These are phyloP conservation scores for Lachnellula arida DNA, from an alignment of 2,329 filamentous ascomycete genomes.

Conservation along the genomic window DNA sequence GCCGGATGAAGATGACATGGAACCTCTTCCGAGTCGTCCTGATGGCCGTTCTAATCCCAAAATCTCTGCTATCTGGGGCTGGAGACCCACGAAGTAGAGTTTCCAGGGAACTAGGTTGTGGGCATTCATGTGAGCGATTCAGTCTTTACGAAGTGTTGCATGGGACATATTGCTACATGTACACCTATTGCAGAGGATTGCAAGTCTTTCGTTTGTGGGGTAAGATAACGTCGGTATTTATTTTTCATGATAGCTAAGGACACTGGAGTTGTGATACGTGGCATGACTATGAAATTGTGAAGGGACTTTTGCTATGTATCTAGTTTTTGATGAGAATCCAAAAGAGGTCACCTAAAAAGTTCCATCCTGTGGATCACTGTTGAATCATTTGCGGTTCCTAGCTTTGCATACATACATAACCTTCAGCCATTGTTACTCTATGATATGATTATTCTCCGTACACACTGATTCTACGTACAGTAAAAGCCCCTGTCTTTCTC, in stretches of 20 bases:
- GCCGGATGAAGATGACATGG: not conserved
- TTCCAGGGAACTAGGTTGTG: too few relatives aligned
- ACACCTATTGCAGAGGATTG: not conserved
- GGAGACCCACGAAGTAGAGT: conserved; percentile 1
- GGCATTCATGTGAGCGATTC: not conserved
- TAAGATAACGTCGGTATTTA: not conserved
- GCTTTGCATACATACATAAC: too few relatives aligned
- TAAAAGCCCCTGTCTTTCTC: too few relatives aligned
- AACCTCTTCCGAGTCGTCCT: too few relatives aligned
- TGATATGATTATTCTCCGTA: too few relatives aligned
- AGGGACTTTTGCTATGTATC: not conserved
- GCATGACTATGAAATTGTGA: not conserved
- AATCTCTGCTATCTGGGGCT: conserved; percentile 5
- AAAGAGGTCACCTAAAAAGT: not conserved
- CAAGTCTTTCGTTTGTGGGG: not conserved
- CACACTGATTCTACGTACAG: too few relatives aligned
- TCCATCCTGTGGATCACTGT: too few relatives aligned
- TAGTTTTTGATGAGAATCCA: not conserved
- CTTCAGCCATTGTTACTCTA: too few relatives aligned
- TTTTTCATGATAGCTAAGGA: not conserved
- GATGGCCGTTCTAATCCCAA: not conserved
- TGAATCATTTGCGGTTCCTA: too few relatives aligned
- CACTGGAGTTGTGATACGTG: not conserved
- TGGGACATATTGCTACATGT: not conserved
- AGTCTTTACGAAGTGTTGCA: not conserved